Evolutionary conservation across 2,329 filamentous ascomycete genomes (phyloP), one percentile per base, ranked within the genome.

Genomic region (Nothophoma quercina): DNA sequence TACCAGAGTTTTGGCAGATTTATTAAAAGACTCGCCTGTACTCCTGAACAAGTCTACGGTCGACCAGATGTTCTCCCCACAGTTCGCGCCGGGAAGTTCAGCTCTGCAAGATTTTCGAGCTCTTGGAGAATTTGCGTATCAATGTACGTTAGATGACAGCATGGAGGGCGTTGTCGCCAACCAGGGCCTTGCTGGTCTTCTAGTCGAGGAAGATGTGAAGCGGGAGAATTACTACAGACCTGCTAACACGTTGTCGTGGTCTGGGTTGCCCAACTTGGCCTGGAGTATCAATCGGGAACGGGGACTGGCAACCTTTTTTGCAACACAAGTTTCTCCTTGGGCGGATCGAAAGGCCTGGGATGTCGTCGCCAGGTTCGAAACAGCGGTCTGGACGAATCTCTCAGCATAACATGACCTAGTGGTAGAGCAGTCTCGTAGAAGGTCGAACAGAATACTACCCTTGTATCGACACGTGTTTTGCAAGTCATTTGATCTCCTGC

Each of bases 251-350:
- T 22, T 69, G 13, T 50, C 47, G 1, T 71, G 68, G 62, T 59
- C 52, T 25, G 64, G 67, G 4, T 25, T 66, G 42, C 58, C 58
- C 10, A 68, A 66, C 39, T 21, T 65, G 9, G 12, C 56, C 18
- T 71, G 62, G 64, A 52, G 38, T 35, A 28, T 63, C n/a, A 67
- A 68, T 55, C 43, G 62, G 10, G 60, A 68, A 51, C 56, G 50
- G 25, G 59, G 62, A 2, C 30, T 67, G 12, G 65, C 58, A 10
- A 44, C 58, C 1, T 40, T 65, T n/a, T 65, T 64, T 48, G 65
- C 60, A 1, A 61, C 59, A 18, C 67, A 68, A 33, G 48, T 67
- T 4, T 19, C 61, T n/a, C 63, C 65, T 4, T 67, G 56, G 53
- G 59, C 47, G 12, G 64, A 64, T 36, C 47, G 49, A 7, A 58